phyloP scores from a whole-genome alignment of 2,329 filamentous ascomycete genomes.

The Fusarium sp. region DNA sequence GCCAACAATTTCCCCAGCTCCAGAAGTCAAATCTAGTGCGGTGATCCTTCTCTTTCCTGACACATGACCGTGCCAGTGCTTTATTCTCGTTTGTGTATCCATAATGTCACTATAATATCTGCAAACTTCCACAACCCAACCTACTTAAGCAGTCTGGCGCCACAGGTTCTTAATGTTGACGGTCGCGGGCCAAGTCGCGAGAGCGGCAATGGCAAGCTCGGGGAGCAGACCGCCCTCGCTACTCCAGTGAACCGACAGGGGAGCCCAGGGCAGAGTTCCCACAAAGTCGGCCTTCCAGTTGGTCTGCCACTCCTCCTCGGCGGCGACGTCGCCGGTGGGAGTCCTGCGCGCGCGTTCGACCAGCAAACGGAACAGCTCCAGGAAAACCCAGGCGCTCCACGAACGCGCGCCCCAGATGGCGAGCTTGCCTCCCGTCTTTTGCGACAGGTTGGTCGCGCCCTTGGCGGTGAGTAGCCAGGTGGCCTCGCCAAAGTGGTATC shows the following conservation, averaged over 20 bases:
- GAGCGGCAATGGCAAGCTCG: slow-evolving; percentile 53
- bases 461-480: slow-evolving; percentile 79
- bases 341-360: slow-evolving; percentile 56
- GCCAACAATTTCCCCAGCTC: background rate
- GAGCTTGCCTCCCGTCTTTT: slow-evolving; percentile 68
- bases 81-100: background rate
- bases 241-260: slow-evolving; percentile 87
- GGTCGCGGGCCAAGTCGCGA: slow-evolving; percentile 57
- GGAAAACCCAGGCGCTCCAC: slow-evolving; percentile 81
- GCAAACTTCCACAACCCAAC: background rate
- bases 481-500: slow-evolving; percentile 87
- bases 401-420: slow-evolving; percentile 80
- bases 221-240: slow-evolving; percentile 68
- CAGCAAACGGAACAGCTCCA: slow-evolving; percentile 77
- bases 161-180: slow-evolving; percentile 59
- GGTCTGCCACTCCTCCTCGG: slow-evolving; percentile 55
- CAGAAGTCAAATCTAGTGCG: background rate
- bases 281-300: slow-evolving; percentile 74
- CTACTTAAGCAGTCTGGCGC: slow-evolving; percentile 48
- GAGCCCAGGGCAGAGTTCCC: slow-evolving; percentile 80
- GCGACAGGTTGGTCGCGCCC: slow-evolving; percentile 71
- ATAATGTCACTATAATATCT: background rate
- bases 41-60: background rate
- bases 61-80: background rate
- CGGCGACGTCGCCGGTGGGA: slow-evolving; percentile 44